These are phyloP conservation scores for Hypoxylon intermedium DNA, from an alignment of 495 filamentous ascomycete species.

Conservation along the genomic window DNA sequence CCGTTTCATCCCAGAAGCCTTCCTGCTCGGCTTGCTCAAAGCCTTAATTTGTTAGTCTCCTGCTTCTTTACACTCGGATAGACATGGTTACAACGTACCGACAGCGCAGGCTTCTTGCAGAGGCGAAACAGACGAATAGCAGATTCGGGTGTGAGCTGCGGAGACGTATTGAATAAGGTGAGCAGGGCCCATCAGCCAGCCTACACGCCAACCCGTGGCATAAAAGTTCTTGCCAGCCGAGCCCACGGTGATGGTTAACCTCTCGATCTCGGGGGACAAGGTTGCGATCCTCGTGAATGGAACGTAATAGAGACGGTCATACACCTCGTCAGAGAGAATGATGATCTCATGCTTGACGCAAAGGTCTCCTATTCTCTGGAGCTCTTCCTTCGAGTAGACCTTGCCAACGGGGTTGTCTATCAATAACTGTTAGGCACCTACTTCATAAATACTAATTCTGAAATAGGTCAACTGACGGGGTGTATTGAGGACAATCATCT, in stretches of 20 bases:
- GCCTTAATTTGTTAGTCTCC: conserved; percentile 42
- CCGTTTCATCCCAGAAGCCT: conserved; percentile 87
- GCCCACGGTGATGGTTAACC: conserved; percentile 89
- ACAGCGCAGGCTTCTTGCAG: conserved; percentile 96
- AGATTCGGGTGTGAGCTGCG: conserved; percentile 93
- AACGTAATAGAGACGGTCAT: conserved; percentile 92
- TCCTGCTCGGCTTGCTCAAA: conserved; percentile 87
- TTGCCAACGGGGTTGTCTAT: conserved; percentile 95
- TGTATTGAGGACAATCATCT: conserved; percentile 90
- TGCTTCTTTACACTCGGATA: neutral
- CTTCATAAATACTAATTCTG: neutral
- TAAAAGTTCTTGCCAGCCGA: conserved; percentile 99
- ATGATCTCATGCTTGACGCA: conserved; percentile 93
- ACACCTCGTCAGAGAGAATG: conserved; percentile 95
- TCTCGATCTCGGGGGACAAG: conserved; percentile 83
- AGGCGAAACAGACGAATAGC: conserved; percentile 91
- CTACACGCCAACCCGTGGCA: conserved; percentile 93
- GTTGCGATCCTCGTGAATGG: conserved; percentile 93
- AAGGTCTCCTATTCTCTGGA: conserved; percentile 85
- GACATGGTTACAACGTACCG: conserved; percentile 46
- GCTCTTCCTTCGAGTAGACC: conserved; percentile 83
- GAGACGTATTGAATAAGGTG: conserved; percentile 90
- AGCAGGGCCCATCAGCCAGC: conserved; percentile 87
- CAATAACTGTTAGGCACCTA: conserved; percentile 23
- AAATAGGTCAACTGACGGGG: conserved; percentile 50